Percentiles rank a stretch among this genome's conserved stretches.
phyloP scores from a whole-genome alignment of 768 basidiomycete species.

The Leccinum rimulosum region DNA sequence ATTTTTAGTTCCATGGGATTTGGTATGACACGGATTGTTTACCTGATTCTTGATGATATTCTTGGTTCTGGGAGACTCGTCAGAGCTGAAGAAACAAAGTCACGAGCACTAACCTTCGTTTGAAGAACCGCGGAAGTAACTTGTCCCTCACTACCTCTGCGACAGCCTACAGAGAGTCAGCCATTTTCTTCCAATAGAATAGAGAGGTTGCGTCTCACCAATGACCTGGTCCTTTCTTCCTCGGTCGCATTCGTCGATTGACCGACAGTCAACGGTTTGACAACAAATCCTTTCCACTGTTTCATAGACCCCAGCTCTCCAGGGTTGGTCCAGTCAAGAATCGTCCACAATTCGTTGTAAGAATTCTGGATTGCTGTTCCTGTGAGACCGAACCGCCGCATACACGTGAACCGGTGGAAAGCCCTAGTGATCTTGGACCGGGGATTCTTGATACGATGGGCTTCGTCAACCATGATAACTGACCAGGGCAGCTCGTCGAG shows the following conservation, averaged over 20 bases:
- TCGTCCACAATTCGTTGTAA: conserved; percentile 88
- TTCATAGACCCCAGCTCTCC: conserved; percentile 65
- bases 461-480: conserved; percentile 83
- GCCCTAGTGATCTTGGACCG: conserved; percentile 63
- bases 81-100: not conserved
- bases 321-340: conserved; percentile 91
- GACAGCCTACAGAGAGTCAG: conserved; percentile 41
- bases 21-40: not conserved
- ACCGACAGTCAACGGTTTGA: conserved; percentile 62
- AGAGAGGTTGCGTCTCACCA: conserved; percentile 34
- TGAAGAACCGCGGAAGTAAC: conserved; percentile 78
- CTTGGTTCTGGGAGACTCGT: conserved; percentile 54
- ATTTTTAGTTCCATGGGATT: not conserved
- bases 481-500: conserved; percentile 71
- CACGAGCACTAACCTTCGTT: conserved; percentile 56
- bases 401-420: conserved; percentile 66
- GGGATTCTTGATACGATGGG: conserved; percentile 84
- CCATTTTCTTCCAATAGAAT: not conserved
- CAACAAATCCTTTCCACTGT: conserved; percentile 78
- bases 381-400: conserved; percentile 79
- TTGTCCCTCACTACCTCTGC: conserved; percentile 61
- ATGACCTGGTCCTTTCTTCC: conserved; percentile 54
- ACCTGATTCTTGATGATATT: conserved; percentile 72
- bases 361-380: conserved; percentile 85
- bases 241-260: conserved; percentile 66